Base-by-base conservation (phyloP, 2,329 filamentous ascomycete genomes). In the Triangularia verruculosa region DNA sequence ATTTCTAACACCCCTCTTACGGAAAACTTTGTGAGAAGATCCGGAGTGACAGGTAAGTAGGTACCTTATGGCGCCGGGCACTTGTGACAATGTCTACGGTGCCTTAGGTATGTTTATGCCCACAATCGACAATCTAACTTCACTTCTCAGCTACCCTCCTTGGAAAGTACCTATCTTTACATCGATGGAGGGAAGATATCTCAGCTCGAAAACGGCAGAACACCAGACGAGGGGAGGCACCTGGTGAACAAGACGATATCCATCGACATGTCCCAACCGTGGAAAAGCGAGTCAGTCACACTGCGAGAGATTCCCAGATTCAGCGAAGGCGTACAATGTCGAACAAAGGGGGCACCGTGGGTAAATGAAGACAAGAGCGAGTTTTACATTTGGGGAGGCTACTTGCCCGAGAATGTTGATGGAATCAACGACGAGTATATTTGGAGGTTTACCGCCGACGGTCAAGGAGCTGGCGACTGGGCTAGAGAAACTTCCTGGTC, bases 181-280 rank as follows among this genome's bases (percentile, higher is more conserved):
- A 47, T 70, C 3, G 67, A 69, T 22, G 68, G 68, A 15, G 68
- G 68, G 8, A 63, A 69, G 28, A 12, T 70, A 0, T 54, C 63
- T 1, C 68, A 69, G 25, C 15, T 62, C 1, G 20, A 53, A 6
- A 20, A 53, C 51, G 20, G 51, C 9, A 7, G 52, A 24, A n/a
- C 39, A 20, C 56, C 17, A 52, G 4, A 4, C 2, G 20, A n/a
- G 15, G 20, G 34, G 11, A 43, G 34, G 4, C 13, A 55, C 25
- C n/a, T 25, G 9, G 55, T 65, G 1, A 69, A 69, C 62, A 66
- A 63, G 12, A 70, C 67, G 0, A 57, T 70, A 7, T 70, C 68
- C 5, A 67, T 70, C 27, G 66, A 70, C 61, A 39, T 70, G 0
- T 66, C 67, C 20, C 57, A 59, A 13, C 67, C 67, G 2, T 70